Base-by-base conservation (phyloP, 108 stramenopile species). In the Cyclotella kingstonii region DNA sequence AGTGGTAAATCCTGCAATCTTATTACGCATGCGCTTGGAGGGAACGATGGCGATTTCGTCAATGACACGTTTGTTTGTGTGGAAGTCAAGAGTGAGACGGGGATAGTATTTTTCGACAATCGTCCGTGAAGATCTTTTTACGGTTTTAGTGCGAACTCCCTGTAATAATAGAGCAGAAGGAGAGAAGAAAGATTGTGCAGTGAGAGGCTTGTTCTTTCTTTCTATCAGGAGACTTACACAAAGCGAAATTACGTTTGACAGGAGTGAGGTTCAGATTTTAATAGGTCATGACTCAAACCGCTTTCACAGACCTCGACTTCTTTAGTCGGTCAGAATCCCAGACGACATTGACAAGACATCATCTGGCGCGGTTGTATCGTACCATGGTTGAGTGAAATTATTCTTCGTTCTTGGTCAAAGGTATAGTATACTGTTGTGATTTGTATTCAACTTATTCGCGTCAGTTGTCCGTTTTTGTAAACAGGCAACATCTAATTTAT, bases 31-130 rank as follows among this genome's bases (percentile, higher is more conserved):
- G 59, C 98, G 94, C 94, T 99, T 99, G 60, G 97, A 98, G 35
- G 98, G 98, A 47, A 95, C 72, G 77, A 97, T 94, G 46, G 97
- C 96, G 50, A 99, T 96, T 77, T 94, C 94, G 76, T 96, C 96
- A 54, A 92, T 71, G 46, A 99, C 84, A 53, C 97, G 89, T 89
- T 99, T 99, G 94, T 99, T 99, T 74, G 95, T 96, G 91, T 99
- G 98, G 91, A 99, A 99, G 81, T 99, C 99, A 30, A 97, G 66
- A 22, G 97, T 97, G 51, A 99, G 85, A 19, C 96, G 92, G 57
- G 97, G 86, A 91, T 99, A 99, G 85, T 98, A 98, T 79, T 98
- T 98, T 92, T 99, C 99, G 65, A 99, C 98, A 64, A 99, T 97
- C 53, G 95, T 86, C 46, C 98, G 94, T 63, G 99, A 97, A 65